Base-by-base conservation (phyloP, 2,329 filamentous ascomycete species). In the Chaetomiaceae sp. region DNA sequence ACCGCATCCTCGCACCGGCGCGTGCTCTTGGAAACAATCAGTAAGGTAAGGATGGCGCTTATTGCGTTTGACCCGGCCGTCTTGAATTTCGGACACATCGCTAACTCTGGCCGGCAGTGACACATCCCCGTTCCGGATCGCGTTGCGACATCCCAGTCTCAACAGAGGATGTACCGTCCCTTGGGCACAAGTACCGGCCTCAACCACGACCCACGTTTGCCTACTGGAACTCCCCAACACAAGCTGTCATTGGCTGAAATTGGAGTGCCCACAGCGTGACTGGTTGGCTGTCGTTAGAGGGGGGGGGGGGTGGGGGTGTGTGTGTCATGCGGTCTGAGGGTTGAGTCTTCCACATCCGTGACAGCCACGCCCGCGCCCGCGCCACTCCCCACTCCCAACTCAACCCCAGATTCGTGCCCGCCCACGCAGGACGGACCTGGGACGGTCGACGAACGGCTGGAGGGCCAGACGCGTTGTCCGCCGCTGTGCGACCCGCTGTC, bases 141-240 rank as follows among this genome's bases (percentile, higher is more conserved):
- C 9, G 22, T 24, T 24, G 22, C 22, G 22, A 24, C 22, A 24
- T 24, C 14, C 3, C 9, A 14, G 27, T 29, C 27, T 32, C 22
- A 24, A 5, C 22, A 24, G n/a, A n/a, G 22, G 6, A 24, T n/a
- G 54, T 54, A 58, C 48, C 41, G 18, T 14, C 8, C 36, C 44
- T 54, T 53, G 53, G 52, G 52, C 51, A 54, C 22, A 52, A 56
- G 56, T 56, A 55, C 49, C 38, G 45, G 12, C 18, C 33, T 42
- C 20, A 34, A 38, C 20, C 53, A 39, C 39, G 41, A 42, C 49
- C 45, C 47, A 49, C 54, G 56, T 50, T 54, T 52, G 56, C 54
- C 56, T 52, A 49, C n/a, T n/a, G n/a, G n/a, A n/a, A n/a, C n/a
- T n/a, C n/a, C n/a, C n/a, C n/a, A n/a, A n/a, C n/a, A n/a, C n/a